Percentiles rank a stretch among this genome's conserved stretches.
Evolutionary conservation across 2,329 filamentous ascomycete genomes (phyloP).

Genomic region (Alternaria sp.): DNA sequence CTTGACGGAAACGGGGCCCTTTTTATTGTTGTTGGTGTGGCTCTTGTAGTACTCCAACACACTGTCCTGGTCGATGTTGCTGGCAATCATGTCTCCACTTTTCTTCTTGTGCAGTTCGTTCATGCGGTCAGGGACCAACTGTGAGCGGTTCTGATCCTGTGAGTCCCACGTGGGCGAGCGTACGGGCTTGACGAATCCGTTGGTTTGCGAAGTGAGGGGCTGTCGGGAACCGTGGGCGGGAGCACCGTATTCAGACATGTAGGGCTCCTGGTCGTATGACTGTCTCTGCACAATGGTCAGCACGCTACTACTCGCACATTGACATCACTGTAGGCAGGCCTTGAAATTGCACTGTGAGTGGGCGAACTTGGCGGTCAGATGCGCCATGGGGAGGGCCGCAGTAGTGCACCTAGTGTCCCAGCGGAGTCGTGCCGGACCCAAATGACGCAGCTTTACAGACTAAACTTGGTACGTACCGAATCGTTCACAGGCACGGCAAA

Average conservation of each 20-base stretch:
- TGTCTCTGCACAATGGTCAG: conserved; percentile 39
- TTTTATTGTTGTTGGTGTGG: conserved; percentile 25
- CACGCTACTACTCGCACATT: conserved; percentile 7
- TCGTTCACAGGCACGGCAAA: conserved; percentile 48
- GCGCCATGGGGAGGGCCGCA: conserved; percentile 27
- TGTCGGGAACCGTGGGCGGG: conserved; percentile 38
- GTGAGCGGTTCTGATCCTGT: conserved; percentile 29
- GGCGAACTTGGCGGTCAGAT: conserved; percentile 26
- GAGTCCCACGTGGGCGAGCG: conserved; percentile 42
- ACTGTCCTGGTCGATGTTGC: conserved; percentile 55
- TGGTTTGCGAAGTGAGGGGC: conserved; percentile 43
- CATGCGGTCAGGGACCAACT: conserved; percentile 45
- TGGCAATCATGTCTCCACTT: conserved; percentile 52
- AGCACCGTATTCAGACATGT: conserved; percentile 45
- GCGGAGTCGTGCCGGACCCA: conserved; percentile 5
- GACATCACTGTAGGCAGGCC: neutral
- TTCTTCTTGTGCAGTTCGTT: conserved; percentile 48
- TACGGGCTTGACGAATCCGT: conserved; percentile 39
- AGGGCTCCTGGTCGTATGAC: conserved; percentile 39
- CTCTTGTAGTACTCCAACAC: conserved; percentile 54
- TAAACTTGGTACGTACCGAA: conserved; percentile 38
- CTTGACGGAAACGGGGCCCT: conserved; percentile 20
- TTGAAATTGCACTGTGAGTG: neutral
- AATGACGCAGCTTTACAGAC: conserved; percentile 16
- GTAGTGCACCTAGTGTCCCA: conserved; percentile 26